A percentile compares a stretch with the other conserved stretches of the same genome.
Conservation (phyloP, 305 asterid genomes). For the Fraxinus baroniana region DNA sequence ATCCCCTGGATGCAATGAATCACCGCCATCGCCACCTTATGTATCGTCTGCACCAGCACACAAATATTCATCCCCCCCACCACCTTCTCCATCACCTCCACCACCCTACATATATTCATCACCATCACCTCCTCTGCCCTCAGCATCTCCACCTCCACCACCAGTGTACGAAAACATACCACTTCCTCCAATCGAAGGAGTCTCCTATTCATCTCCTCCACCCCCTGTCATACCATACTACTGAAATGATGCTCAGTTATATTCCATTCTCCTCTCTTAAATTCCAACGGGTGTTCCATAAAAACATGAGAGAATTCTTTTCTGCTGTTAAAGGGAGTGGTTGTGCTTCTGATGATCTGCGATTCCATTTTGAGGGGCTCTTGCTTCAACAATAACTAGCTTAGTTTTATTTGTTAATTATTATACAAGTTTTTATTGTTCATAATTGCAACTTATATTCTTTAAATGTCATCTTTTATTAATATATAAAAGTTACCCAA, state of each 20-base stretch:
- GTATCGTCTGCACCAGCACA: conserved; percentile 35
- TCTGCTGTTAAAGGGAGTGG: conserved; percentile 13
- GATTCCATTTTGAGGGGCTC: conserved; percentile 21
- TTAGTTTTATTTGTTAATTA: conserved; percentile 36
- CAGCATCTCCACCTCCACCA: conserved; percentile 45
- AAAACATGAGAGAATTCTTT: conserved; percentile 14
- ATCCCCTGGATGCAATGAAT: not conserved
- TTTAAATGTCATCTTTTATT: conserved; percentile 11
- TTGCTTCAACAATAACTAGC: conserved; percentile 31
- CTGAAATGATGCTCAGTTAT: conserved; percentile 25
- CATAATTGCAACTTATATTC: conserved; percentile 25
- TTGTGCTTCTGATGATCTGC: conserved; percentile 17
- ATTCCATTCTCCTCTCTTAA: conserved; percentile 20
- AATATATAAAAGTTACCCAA: not conserved
- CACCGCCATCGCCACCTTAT: not conserved
- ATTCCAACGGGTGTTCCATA: conserved; percentile 9
- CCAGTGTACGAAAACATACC: conserved; percentile 22
- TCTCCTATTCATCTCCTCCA: conserved; percentile 52
- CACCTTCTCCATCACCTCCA: conserved; percentile 59
- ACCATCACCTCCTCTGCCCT: not conserved
- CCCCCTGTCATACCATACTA: conserved; percentile 55
- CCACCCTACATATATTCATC: conserved; percentile 28
- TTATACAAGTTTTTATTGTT: conserved; percentile 29
- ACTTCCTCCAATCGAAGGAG: conserved; percentile 45
- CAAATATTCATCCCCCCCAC: conserved; percentile 46